Evolutionary conservation across 1,284 basidiomycete species (phyloP).

Genomic region (Ustilago loliicola): DNA sequence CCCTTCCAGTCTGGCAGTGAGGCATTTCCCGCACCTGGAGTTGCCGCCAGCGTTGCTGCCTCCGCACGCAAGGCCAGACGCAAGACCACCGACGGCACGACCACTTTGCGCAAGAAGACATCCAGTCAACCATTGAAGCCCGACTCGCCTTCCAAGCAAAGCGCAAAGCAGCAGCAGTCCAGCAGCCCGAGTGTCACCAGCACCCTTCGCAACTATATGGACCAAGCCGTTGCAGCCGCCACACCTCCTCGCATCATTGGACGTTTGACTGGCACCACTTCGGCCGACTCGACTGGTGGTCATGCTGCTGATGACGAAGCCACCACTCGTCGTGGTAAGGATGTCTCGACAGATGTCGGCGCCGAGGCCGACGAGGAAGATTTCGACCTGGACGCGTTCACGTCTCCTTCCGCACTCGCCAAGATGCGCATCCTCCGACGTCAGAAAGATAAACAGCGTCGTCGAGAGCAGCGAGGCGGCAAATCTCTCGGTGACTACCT

Average conservation of each 20-base stretch:
- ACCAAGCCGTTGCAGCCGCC: constrained; percentile 38
- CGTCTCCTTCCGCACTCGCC: constrained; percentile 40
- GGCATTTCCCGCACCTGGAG: constrained; percentile 62
- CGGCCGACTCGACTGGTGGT: constrained; percentile 22
- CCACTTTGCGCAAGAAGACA: constrained; percentile 35
- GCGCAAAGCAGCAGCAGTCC: constrained; percentile 4
- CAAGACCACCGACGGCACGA: constrained; percentile 40
- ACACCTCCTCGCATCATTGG: constrained; percentile 53
- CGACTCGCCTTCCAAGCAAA: constrained; percentile 16
- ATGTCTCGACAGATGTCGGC: constrained; percentile 4
- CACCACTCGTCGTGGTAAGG: background rate
- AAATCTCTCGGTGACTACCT: constrained; percentile 22
- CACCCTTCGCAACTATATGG: constrained; percentile 55
- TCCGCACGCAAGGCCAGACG: constrained; percentile 34
- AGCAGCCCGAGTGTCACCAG: constrained; percentile 12
- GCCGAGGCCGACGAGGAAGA: constrained; percentile 25
- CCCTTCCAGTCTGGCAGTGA: constrained; percentile 74
- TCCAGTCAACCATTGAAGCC: constrained; percentile 15
- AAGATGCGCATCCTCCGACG: constrained; percentile 39
- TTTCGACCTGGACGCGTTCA: constrained; percentile 34
- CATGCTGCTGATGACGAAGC: constrained; percentile 39
- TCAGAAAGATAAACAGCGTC: constrained; percentile 36
- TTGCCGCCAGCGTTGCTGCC: constrained; percentile 44
- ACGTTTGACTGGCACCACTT: constrained; percentile 23
- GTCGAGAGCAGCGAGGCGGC: constrained; percentile 6